Percentiles rank a stretch among this genome's conserved stretches.
Evolutionary conservation across 2,329 filamentous ascomycete species (phyloP).

Genomic region (Bisporella sp.): DNA sequence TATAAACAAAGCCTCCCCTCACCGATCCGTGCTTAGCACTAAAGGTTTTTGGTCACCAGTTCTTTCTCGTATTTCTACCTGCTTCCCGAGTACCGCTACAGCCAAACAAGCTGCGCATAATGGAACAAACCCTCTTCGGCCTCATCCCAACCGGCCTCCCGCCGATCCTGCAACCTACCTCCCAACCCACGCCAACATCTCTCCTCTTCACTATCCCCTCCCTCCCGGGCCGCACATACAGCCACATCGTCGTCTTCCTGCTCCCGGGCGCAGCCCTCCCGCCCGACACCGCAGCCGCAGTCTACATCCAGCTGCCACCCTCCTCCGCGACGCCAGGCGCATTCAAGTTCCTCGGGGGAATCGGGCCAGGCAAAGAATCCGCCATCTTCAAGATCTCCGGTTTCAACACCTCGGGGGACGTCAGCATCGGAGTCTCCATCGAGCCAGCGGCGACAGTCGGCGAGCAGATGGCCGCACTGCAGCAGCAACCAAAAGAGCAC

Average conservation of each 20-base stretch:
- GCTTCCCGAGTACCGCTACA: too few species aligned
- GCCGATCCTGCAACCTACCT: slow-evolving; percentile 46
- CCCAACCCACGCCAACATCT: slow-evolving; percentile 45
- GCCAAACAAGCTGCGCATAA: too few species aligned
- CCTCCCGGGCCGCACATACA: slow-evolving; percentile 44
- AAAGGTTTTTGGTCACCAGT: too few species aligned
- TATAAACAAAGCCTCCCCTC: too few species aligned
- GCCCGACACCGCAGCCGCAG: slow-evolving; percentile 71
- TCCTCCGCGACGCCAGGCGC: slow-evolving; percentile 28
- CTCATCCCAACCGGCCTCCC: slow-evolving; percentile 51
- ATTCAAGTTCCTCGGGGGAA: slow-evolving; percentile 82
- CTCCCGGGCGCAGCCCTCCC: slow-evolving; percentile 70
- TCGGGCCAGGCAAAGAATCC: slow-evolving; percentile 84
- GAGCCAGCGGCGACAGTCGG: slow-evolving; percentile 70
- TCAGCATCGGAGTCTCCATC: slow-evolving; percentile 71
- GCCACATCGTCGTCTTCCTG: slow-evolving; percentile 84
- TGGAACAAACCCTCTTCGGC: slow-evolving; percentile 16
- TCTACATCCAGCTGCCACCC: slow-evolving; percentile 64
- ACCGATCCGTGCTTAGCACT: too few species aligned
- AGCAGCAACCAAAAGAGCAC: slow-evolving; percentile 19
- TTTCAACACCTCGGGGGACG: slow-evolving; percentile 35
- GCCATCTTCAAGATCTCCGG: slow-evolving; percentile 72
- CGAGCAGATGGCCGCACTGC: slow-evolving; percentile 57
- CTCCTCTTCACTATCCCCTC: slow-evolving; percentile 48
- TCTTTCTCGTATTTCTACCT: too few species aligned